phyloP scores from a whole-genome alignment of 164 flowering plant genomes.

The Akebia trifoliata region DNA sequence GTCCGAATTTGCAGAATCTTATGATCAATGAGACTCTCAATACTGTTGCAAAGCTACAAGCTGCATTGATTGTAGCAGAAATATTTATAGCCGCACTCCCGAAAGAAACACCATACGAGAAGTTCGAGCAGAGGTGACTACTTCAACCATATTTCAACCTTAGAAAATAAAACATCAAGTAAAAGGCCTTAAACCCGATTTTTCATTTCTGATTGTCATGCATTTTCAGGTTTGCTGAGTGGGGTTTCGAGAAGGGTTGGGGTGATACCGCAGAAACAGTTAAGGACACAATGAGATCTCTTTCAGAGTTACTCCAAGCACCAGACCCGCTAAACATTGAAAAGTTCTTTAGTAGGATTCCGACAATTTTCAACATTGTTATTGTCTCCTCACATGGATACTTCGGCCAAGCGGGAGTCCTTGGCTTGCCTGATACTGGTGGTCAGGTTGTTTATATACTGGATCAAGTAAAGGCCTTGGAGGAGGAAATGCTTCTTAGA shows the following conservation, averaged over 20 bases:
- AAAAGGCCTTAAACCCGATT: too few species aligned
- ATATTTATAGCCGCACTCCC: slow-evolving; percentile 43
- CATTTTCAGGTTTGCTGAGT: slow-evolving; percentile 53
- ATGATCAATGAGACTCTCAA: slow-evolving; percentile 69
- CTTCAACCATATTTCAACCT: neutral
- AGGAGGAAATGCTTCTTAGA: slow-evolving; percentile 73
- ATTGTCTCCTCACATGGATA: slow-evolving; percentile 90
- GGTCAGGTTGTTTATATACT: slow-evolving; percentile 99
- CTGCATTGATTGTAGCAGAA: slow-evolving; percentile 59
- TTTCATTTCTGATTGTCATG: too few species aligned
- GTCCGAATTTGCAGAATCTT: slow-evolving; percentile 49
- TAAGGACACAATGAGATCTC: slow-evolving; percentile 55
- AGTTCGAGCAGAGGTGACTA: slow-evolving; percentile 59
- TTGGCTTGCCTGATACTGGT: slow-evolving; percentile 97
- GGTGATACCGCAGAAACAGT: slow-evolving; percentile 75
- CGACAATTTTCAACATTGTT: slow-evolving; percentile 67
- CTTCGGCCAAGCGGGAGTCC: slow-evolving; percentile 89
- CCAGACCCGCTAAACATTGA: slow-evolving; percentile 75
- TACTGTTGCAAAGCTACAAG: slow-evolving; percentile 57
- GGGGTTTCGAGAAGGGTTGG: slow-evolving; percentile 98
- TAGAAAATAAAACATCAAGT: too few species aligned
- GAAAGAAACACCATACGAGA: slow-evolving; percentile 52
- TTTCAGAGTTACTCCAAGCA: slow-evolving; percentile 74
- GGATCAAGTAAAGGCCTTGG: slow-evolving; percentile 93
- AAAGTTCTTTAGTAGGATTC: slow-evolving; percentile 63